Base-by-base conservation (phyloP, 192 early-diverging fungal species). In the Mortierella claussenii region DNA sequence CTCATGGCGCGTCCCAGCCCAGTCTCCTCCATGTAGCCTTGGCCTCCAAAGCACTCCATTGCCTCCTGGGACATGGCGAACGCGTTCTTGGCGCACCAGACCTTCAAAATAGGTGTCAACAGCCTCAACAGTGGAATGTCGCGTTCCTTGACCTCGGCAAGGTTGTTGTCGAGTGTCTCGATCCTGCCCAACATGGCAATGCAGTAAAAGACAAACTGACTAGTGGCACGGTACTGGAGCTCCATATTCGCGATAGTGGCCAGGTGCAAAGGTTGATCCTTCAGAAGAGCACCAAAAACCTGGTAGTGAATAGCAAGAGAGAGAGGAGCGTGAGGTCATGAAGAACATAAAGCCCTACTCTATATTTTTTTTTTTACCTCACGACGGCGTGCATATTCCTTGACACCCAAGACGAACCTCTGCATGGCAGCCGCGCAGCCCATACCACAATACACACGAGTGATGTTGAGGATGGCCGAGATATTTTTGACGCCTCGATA, bases 1-100 rank as follows among this genome's bases (percentile, higher is more conserved):
- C 88, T 79, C 53, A 90, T 64, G 2, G 81, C 76, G 32, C 82
- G 73, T 2, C 80, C 86, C 40, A 91, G 73, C 17, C 89, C 89
- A 4, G 81, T 81, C 44, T 92, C 89, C 48, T 93, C 91, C 81
- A 93, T 92, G 54, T 93, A 93, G 0, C 91, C 91, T 42, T 89
- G 84, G 1, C 91, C 91, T 31, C 91, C 91, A 17, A 88, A 67
- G 23, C 88, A 85, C 56, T 93, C 91, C 84, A 89, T 85, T 20
- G 79, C 81, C 51, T 91, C 90, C 21, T 76, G 60, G 37, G 88
- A 86, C 27, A 69, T 80, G 2, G 60, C 65, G 17, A 83, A 65
- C 12, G 78, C 81, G 11, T 81, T 76, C 34, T 90, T 86, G 62
- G 81, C 79, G 5, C 65, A 63, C 58, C 70, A 93, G 4, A 81